Conservation (phyloP, 2,329 filamentous ascomycete genomes). For the Penicillium sclerotiorum region DNA sequence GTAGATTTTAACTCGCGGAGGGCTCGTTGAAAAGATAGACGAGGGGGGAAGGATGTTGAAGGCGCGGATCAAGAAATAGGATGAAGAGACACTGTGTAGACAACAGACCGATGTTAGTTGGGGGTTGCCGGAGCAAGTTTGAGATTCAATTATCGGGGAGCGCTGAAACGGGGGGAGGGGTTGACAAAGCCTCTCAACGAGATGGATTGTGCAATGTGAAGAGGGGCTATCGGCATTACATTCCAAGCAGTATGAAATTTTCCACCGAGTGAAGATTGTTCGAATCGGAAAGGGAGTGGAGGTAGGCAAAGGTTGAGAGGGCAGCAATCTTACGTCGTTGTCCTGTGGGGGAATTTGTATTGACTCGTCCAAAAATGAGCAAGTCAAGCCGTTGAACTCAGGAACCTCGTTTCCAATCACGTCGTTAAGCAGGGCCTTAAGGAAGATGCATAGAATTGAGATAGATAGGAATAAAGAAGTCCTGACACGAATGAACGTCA, state of each 20-base stretch:
- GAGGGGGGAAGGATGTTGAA: not conserved
- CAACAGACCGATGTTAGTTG: slow-evolving; percentile 13
- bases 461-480: slow-evolving; percentile 4
- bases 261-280: not conserved
- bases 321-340: not conserved
- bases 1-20: slow-evolving; percentile 7
- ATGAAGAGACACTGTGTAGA: not conserved
- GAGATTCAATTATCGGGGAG: slow-evolving; percentile 2
- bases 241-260: not conserved
- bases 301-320: not conserved
- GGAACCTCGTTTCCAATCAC: slow-evolving; percentile 9
- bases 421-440: slow-evolving; percentile 10
- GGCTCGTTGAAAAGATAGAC: not conserved
- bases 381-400: slow-evolving; percentile 8
- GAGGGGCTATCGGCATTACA: not conserved
- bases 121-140: slow-evolving; percentile 3
- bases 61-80: not conserved
- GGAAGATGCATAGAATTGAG: slow-evolving; percentile 15
- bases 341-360: not conserved
- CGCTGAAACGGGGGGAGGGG: slow-evolving; percentile 20
- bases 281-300: not conserved
- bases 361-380: slow-evolving; percentile 12
- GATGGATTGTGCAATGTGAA: not conserved
- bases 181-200: slow-evolving; percentile 18
- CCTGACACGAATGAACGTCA: slow-evolving; percentile 20